Conservation (phyloP, 345 rosid genomes). For the Acer campestre region DNA sequence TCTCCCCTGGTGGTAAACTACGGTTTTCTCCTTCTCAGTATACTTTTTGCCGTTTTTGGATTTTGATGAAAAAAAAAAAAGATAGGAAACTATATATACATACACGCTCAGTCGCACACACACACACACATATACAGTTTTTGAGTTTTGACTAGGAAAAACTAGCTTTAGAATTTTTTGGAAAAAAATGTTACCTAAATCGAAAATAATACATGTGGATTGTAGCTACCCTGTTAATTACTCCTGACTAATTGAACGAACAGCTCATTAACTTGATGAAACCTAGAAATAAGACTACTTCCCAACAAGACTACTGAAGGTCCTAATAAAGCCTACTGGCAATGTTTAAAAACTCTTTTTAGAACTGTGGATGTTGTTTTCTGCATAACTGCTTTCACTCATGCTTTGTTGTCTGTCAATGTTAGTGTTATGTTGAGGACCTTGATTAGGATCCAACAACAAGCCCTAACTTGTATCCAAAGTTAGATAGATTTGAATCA, state of each 20-base stretch:
- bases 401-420: neutral
- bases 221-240: neutral
- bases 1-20: too few relatives aligned
- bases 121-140: too few relatives aligned
- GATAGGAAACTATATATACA: neutral
- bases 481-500: too few relatives aligned
- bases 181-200: neutral
- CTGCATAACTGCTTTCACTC: neutral
- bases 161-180: neutral
- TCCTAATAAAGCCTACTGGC: neutral
- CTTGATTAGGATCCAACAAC: too few relatives aligned
- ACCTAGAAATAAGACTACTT: neutral
- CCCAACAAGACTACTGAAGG: neutral
- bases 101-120: too few relatives aligned
- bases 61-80: too few relatives aligned
- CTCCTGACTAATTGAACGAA: neutral
- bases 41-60: neutral
- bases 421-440: too few relatives aligned
- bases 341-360: neutral
- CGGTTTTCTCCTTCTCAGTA: neutral
- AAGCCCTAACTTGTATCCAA: too few relatives aligned
- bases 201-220: neutral
- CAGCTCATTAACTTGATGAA: neutral
- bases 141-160: too few relatives aligned
- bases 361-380: neutral